phyloP scores from a whole-genome alignment of 1,284 basidiomycete genomes.

The Entoloma clypeatum region DNA sequence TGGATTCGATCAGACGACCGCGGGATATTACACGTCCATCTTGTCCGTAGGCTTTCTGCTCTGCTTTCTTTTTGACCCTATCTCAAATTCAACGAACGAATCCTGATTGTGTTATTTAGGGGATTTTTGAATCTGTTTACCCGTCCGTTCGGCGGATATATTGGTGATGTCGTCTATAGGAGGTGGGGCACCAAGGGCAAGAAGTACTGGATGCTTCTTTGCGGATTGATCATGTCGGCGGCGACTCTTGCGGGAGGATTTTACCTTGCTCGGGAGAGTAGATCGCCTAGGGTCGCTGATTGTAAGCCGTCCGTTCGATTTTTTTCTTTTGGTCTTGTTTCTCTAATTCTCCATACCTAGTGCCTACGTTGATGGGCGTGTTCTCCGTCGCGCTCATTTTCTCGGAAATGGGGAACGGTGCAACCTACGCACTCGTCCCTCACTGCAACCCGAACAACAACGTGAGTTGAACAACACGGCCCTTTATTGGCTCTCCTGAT shows the following conservation, averaged over 20 bases:
- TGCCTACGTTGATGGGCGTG: constrained; percentile 29
- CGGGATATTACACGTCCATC: constrained; percentile 44
- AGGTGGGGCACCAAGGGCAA: constrained; percentile 46
- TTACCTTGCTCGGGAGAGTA: constrained; percentile 38
- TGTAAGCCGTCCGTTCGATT: too few species aligned
- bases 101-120: constrained; percentile 13
- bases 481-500: too few species aligned
- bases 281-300: constrained; percentile 17
- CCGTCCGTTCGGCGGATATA: constrained; percentile 49
- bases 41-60: constrained; percentile 42
- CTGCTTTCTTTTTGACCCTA: background rate
- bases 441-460: constrained; percentile 45
- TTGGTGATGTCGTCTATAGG: constrained; percentile 48
- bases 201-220: constrained; percentile 46
- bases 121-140: constrained; percentile 54
- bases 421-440: constrained; percentile 51
- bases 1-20: constrained; percentile 42
- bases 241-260: constrained; percentile 40
- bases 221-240: constrained; percentile 45
- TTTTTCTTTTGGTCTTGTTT: too few species aligned
- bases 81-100: background rate
- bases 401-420: constrained; percentile 49
- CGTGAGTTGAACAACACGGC: constrained; percentile 29
- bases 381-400: constrained; percentile 37
- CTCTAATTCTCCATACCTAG: too few species aligned